phyloP scores from a whole-genome alignment of 148 eudicot genomes.

The Beta vulgaris region DNA sequence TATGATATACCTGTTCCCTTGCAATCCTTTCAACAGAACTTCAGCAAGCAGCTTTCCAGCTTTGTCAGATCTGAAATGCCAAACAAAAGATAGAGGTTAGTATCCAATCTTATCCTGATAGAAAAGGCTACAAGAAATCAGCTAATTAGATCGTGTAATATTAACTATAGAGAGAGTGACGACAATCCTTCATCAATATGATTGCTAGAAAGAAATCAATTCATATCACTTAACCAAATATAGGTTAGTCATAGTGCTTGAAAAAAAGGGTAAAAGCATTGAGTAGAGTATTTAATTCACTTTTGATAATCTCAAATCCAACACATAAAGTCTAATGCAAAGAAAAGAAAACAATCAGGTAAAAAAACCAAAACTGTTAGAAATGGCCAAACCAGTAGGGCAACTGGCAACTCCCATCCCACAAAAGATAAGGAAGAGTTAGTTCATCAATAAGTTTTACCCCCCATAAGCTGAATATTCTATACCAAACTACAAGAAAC shows the following conservation, averaged over 20 bases:
- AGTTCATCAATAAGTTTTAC: background rate
- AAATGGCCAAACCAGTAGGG: background rate
- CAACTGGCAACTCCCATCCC: background rate
- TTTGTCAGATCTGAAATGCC: constrained; percentile 74
- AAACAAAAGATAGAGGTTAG: background rate
- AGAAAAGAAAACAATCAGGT: background rate
- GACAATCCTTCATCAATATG: background rate
- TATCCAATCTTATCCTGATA: background rate
- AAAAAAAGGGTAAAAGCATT: background rate
- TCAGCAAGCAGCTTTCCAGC: constrained; percentile 97
- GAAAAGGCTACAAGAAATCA: background rate
- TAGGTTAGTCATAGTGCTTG: background rate
- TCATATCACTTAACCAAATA: background rate
- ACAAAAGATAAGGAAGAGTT: background rate
- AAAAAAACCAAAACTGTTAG: background rate
- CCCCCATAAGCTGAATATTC: background rate
- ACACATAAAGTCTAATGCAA: background rate
- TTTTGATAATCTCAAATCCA: background rate
- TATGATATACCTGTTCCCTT: constrained; percentile 74
- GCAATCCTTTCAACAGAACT: constrained; percentile 77
- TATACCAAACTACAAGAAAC: background rate
- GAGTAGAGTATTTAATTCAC: background rate
- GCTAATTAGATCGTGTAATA: constrained; percentile 2
- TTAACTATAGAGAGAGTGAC: background rate
- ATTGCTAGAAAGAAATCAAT: background rate